A percentile compares a stretch with the other conserved stretches of the same genome.
Evolutionary conservation across 345 rosid genomes (phyloP).

Genomic region (Salix exigua): DNA sequence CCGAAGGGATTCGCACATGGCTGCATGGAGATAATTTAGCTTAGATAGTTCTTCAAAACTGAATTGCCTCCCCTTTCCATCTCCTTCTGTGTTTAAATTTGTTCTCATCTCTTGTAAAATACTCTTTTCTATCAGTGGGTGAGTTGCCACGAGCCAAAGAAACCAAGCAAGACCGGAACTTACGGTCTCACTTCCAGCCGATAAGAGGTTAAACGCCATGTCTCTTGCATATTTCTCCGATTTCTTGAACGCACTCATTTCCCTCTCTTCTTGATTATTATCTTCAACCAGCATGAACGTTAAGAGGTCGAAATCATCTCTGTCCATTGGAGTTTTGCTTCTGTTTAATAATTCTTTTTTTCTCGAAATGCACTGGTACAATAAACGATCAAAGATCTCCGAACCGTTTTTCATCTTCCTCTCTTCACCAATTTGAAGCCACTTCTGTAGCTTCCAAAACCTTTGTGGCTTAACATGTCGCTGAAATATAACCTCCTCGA

Average conservation of each 20-base stretch:
- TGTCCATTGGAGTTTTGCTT: not conserved
- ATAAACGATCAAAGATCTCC: too few species aligned
- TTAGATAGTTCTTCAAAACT: conserved; percentile 1
- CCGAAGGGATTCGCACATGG: conserved; percentile 15
- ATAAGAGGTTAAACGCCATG: not conserved
- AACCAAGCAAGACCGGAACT: conserved; percentile 3
- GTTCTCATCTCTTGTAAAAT: not conserved
- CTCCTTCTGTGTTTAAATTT: not conserved
- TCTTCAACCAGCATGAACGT: not conserved
- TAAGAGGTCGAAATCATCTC: not conserved
- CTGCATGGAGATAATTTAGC: conserved; percentile 19
- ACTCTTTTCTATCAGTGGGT: conserved; percentile 5
- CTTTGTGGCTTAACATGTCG: too few species aligned
- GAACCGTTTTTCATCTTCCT: too few species aligned
- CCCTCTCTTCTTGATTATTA: too few species aligned
- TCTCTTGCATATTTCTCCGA: conserved; percentile 1
- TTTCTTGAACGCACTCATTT: not conserved
- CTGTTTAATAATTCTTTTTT: too few species aligned
- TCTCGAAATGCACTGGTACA: too few species aligned
- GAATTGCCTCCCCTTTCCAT: not conserved
- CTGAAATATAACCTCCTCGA: too few species aligned
- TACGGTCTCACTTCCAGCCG: not conserved
- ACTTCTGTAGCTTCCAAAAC: too few species aligned
- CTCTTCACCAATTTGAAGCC: too few species aligned
- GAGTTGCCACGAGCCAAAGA: conserved; percentile 1